A percentile compares a stretch with the other conserved stretches of the same genome.
Evolutionary conservation across 345 rosid genomes (phyloP).

Genomic region (Litchi chinensis): DNA sequence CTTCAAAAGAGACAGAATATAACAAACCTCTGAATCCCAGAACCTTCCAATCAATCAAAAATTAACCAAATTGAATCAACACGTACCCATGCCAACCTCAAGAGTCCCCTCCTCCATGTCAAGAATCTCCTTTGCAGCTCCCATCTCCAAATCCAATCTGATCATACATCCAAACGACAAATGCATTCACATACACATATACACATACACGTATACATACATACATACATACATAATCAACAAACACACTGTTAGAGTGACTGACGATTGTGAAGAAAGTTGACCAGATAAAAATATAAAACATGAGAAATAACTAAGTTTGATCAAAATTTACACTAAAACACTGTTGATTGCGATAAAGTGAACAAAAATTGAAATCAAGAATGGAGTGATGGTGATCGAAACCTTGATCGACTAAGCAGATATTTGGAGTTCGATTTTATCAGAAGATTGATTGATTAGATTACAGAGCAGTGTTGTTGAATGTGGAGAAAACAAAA

Average conservation of each 20-base stretch:
- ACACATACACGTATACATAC: neutral
- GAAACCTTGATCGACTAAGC: neutral
- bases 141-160: conserved; percentile 46
- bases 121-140: conserved; percentile 31
- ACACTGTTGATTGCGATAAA: neutral
- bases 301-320: neutral
- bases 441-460: neutral
- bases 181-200: neutral
- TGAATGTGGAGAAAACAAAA: neutral
- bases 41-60: neutral
- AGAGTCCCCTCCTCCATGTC: conserved; percentile 75
- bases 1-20: neutral
- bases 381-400: neutral
- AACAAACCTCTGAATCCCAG: neutral
- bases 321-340: neutral
- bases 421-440: neutral
- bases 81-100: conserved; percentile 92
- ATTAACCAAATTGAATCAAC: neutral
- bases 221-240: neutral
- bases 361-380: neutral
- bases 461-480: neutral
- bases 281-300: neutral
- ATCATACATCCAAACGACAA: neutral
- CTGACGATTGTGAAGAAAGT: neutral
- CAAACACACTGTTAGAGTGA: neutral